Percentiles rank a stretch among this genome's conserved stretches.
These are phyloP conservation scores for Pezicula radicicola DNA, from an alignment of 2,329 filamentous ascomycete genomes.

Conservation along the genomic window DNA sequence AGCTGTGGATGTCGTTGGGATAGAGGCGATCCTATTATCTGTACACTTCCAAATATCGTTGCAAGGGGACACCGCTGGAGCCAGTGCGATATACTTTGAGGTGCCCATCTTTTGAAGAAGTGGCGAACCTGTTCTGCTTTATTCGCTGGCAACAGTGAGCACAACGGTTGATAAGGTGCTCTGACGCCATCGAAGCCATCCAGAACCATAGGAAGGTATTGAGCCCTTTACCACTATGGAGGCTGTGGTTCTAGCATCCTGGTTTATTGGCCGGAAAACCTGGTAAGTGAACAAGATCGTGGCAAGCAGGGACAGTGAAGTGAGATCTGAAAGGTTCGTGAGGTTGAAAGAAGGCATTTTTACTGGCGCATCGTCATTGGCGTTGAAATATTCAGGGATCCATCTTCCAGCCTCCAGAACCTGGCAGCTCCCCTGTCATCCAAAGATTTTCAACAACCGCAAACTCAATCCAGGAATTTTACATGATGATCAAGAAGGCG, in stretches of 20 bases:
- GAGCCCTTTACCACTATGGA: not conserved
- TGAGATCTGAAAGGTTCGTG: not conserved
- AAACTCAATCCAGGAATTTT: not conserved
- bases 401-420: not conserved
- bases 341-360: not conserved
- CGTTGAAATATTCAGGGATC: not conserved
- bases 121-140: conserved; percentile 16
- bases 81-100: conserved; percentile 13
- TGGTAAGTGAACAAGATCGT: conserved; percentile 1
- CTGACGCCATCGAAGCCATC: conserved; percentile 14
- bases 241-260: conserved; percentile 10
- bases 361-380: too few relatives aligned
- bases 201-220: not conserved
- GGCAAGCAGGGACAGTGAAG: not conserved
- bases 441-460: not conserved
- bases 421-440: not conserved
- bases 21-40: conserved; percentile 14
- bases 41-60: conserved; percentile 12
- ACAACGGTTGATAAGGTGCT: conserved; percentile 10
- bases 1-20: conserved; percentile 6
- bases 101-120: conserved; percentile 25
- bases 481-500: conserved; percentile 1
- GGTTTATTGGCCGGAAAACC: conserved; percentile 6
- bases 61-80: conserved; percentile 23
- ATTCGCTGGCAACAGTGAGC: conserved; percentile 8